phyloP scores from a whole-genome alignment of 75 land plant species.

The Azolla pinnata region DNA sequence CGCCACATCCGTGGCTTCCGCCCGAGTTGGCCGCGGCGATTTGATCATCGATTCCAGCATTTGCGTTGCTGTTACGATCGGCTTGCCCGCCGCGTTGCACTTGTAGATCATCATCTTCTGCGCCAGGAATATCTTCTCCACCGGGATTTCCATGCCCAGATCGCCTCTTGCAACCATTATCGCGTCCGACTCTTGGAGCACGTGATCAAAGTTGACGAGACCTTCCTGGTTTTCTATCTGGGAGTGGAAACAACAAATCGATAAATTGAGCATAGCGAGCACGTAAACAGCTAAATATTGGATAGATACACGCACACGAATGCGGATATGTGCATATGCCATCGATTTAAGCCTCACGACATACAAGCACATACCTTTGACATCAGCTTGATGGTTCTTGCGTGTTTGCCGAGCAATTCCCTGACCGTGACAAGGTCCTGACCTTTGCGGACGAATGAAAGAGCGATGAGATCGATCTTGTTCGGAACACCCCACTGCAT shows the following conservation, averaged over 20 bases:
- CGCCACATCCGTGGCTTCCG: constrained; percentile 53
- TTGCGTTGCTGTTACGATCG: constrained; percentile 48
- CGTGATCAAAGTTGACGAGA: constrained; percentile 52
- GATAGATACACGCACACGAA: too few relatives aligned
- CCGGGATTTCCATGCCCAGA: constrained; percentile 61
- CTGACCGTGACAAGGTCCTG: constrained; percentile 43
- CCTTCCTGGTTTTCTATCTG: constrained; percentile 68
- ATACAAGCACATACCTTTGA: constrained; percentile 54
- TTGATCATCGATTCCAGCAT: constrained; percentile 56
- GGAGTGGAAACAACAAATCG: neutral
- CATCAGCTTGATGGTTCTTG: constrained; percentile 39
- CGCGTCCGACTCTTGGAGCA: constrained; percentile 44
- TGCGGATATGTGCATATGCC: too few relatives aligned
- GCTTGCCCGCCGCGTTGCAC: constrained; percentile 40
- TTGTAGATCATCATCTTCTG: constrained; percentile 57
- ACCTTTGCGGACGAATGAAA: constrained; percentile 61
- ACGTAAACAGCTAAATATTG: too few relatives aligned
- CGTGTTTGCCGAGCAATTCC: constrained; percentile 45
- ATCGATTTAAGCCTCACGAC: neutral
- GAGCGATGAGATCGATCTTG: constrained; percentile 50
- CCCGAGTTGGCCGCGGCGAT: constrained; percentile 48
- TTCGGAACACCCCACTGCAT: constrained; percentile 52
- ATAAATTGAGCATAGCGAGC: too few relatives aligned
- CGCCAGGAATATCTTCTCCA: constrained; percentile 58
- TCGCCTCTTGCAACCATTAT: constrained; percentile 64